These are phyloP conservation scores for Mortierella sp. DNA, from an alignment of 371 early-diverging fungal genomes.

Conservation along the genomic window DNA sequence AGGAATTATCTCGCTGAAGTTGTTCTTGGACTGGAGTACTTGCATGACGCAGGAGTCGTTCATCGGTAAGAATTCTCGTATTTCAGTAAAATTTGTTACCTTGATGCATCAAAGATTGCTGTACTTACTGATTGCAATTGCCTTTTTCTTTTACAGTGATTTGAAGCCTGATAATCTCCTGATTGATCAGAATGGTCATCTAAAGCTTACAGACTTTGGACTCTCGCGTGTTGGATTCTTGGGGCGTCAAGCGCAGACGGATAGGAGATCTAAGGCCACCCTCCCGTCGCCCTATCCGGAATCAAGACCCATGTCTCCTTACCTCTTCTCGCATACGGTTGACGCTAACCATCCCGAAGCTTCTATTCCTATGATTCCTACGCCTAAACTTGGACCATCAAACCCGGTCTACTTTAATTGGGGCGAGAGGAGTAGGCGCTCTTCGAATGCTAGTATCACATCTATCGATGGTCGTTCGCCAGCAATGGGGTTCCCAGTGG, in stretches of 20 bases:
- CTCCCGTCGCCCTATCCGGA: constrained; percentile 41
- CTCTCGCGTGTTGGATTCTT: constrained; percentile 89
- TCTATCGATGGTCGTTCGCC: constrained; percentile 39
- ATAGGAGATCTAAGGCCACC: constrained; percentile 53
- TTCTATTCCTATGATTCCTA: constrained; percentile 55
- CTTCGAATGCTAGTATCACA: constrained; percentile 46
- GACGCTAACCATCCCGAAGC: constrained; percentile 33
- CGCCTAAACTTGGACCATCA: constrained; percentile 51
- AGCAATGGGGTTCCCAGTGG: constrained; percentile 23
- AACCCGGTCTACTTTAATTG: constrained; percentile 49
- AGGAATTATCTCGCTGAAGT: constrained; percentile 96
- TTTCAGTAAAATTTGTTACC: background rate
- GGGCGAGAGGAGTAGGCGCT: constrained; percentile 53
- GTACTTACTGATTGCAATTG: background rate
- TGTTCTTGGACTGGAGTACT: constrained; percentile 91
- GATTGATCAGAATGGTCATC: constrained; percentile 91
- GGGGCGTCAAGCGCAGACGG: constrained; percentile 80
- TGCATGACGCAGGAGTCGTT: constrained; percentile 87
- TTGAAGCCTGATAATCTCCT: constrained; percentile 94
- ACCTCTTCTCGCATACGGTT: constrained; percentile 39
- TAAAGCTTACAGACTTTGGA: constrained; percentile 97
- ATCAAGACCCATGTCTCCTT: constrained; percentile 52
- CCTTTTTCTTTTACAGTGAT: constrained; percentile 62
- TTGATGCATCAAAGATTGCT: background rate
- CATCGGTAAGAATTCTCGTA: constrained; percentile 75